Base-by-base conservation (phyloP, 495 filamentous ascomycete genomes). In the Oleoguttula mirabilis region DNA sequence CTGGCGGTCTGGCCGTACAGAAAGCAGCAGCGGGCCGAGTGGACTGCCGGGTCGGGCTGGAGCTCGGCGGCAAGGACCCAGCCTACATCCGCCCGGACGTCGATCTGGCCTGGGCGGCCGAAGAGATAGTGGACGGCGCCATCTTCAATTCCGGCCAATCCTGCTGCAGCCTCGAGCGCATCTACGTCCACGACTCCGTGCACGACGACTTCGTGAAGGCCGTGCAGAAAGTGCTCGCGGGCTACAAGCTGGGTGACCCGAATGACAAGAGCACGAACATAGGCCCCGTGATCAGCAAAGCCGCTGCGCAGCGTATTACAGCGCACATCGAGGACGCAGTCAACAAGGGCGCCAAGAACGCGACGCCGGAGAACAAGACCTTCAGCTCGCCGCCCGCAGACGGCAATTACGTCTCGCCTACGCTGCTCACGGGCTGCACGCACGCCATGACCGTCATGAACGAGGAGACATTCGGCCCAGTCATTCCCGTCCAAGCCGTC, bases 121-220 rank as follows among this genome's bases (percentile, higher is more conserved):
- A 83, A 54, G 84, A 93, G 61, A 84, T 94, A 45, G 83, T 94
- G 21, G 88, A 94, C 54, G 86, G 88, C 3, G 85, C 88, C 3
- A 67, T 98, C 28, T 98, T 95, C 69, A 98, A 95, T 63, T 92
- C 84, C 22, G 90, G 90, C 16, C 90, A 98, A 61, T 94, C 86
- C 54, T 98, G 90, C 67, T 96, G 90, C 62, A 78, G 82, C 4
- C 72, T 96, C 36, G 90, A 95, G 65, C 72, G 90, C 20, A 77
- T 98, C 5, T 96, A 96, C 50, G 90, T 94, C 2, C 79, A 88
- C 48, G 82, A 83, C 39, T 76, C 71, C 40, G 72, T 96, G 42
- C 77, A 94, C 56, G 82, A 88, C 41, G 54, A 72, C 10, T 92
- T 95, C 51, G 65, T 94, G n/a, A 64, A 70, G 25, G 80, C 81